Evolutionary conservation across 805 yeast genomes (phyloP), one percentile per base, ranked within the genome.

Genomic region (Blastobotrys parvus): DNA sequence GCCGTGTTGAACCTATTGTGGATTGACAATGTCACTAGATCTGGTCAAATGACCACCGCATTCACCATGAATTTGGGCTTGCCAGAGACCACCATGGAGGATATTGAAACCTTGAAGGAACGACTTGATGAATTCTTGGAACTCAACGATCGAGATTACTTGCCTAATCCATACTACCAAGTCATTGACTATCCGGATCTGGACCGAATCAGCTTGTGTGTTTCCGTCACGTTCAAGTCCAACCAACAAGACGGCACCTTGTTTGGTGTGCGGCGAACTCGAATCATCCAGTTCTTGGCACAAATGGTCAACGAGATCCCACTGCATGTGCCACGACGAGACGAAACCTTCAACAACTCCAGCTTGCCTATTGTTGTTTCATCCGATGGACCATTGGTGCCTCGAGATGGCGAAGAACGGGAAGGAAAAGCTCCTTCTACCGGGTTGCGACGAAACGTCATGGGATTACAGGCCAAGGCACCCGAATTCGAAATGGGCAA

Each of bases 1-100:
- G 49, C 66, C 6, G 51, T 56, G 16, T 56, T 66, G n/a, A 63
- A 62, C 46, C 48, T 61, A 3, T 51, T 56, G 18, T 65, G 63
- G 57, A 58, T 67, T 35, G 66, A 63, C 42, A 66, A 66, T 44
- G 41, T 62, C 21, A 56, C 59, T 16, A 54, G 71, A 17, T 61
- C 71, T 6, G 59, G 60, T 2, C 55, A 59, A 2, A 52, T 56
- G 50, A 50, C 51, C 23, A 46, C 55, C 13, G 44, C 43, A 8
- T 46, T 54, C 35, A 45, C 46, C n/a, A 46, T 63, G 7, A 44
- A 40, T 3, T 48, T 63, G 3, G 68, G 67, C 4, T 44, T 63
- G 17, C 68, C 68, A 5, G 68, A 63, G 27, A 65, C 69, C 2
- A 55, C 62, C 1, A 35, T 49, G 8, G 65, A 58, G 38, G 61